A percentile compares a stretch with the other conserved stretches of the same genome.
These are phyloP conservation scores for Aspergillus udagawae DNA, from an alignment of 2,329 filamentous ascomycete genomes.

Conservation along the genomic window DNA sequence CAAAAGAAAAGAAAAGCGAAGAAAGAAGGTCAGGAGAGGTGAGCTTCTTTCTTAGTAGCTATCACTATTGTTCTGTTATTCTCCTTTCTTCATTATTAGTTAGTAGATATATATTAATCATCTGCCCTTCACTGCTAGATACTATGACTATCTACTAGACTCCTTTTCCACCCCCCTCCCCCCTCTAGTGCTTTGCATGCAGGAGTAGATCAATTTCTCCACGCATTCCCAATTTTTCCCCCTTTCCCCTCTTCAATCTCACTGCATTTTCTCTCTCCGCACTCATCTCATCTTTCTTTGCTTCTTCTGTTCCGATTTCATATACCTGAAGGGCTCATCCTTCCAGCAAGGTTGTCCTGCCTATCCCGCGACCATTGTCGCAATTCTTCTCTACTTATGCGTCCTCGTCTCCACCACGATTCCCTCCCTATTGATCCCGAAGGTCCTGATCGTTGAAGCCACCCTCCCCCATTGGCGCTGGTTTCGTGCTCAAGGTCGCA, in stretches of 20 bases:
- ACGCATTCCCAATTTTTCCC: neutral
- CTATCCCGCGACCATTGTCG: conserved; percentile 17
- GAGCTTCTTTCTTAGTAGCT: neutral
- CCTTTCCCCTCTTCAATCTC: conserved; percentile 4
- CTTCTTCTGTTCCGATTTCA: neutral
- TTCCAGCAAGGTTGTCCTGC: neutral
- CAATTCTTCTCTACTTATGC: conserved; percentile 18
- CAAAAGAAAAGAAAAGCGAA: neutral
- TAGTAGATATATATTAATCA: too few species aligned
- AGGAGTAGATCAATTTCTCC: neutral
- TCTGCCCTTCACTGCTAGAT: too few species aligned
- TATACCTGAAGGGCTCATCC: neutral
- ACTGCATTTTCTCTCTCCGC: conserved; percentile 2
- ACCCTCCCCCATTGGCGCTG: conserved; percentile 7
- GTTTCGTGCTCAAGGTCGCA: conserved; percentile 5
- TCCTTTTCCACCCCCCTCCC: neutral
- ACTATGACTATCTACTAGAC: too few species aligned
- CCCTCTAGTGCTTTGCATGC: neutral
- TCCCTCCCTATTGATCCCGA: conserved; percentile 8
- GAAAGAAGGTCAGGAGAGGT: neutral
- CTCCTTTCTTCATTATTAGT: neutral
- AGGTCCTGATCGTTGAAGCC: conserved; percentile 14
- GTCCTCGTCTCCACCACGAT: conserved; percentile 12
- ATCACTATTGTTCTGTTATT: neutral
- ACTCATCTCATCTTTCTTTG: neutral